Evolutionary conservation across 2,329 filamentous ascomycete genomes (phyloP).

Genomic region (Ophiosphaerella korrae): DNA sequence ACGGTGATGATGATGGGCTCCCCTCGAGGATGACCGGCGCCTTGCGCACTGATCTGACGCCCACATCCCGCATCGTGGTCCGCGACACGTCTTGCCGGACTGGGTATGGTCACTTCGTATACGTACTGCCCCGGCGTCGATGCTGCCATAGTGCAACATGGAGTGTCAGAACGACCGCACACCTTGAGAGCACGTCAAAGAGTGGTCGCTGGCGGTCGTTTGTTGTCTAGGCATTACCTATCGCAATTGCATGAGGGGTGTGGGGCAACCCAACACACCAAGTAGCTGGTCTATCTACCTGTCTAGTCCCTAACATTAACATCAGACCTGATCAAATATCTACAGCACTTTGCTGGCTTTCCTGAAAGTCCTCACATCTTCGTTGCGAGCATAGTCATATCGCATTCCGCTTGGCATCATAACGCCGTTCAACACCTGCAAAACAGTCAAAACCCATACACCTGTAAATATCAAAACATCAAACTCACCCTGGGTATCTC

Average conservation of each 20-base stretch:
- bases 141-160: constrained; percentile 12
- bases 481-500: constrained; percentile 8
- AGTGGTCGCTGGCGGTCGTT: too few species aligned
- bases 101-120: constrained; percentile 8
- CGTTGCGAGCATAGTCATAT: too few species aligned
- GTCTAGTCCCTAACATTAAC: too few species aligned
- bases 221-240: too few species aligned
- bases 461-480: background rate
- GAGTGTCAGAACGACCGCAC: constrained; percentile 1
- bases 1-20: background rate
- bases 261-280: too few species aligned
- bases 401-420: too few species aligned
- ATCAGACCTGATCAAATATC: too few species aligned
- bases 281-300: too few species aligned
- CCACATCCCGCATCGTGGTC: background rate
- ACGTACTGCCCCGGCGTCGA: background rate
- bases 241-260: too few species aligned
- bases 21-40: background rate
- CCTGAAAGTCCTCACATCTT: too few species aligned
- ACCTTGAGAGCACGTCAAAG: background rate
- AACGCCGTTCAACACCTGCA: constrained; percentile 1
- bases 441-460: background rate
- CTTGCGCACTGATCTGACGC: background rate
- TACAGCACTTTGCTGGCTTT: too few species aligned
- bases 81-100: background rate